Conservation (phyloP, 352 stramenopile genomes). For the Globisporangium parvum region DNA sequence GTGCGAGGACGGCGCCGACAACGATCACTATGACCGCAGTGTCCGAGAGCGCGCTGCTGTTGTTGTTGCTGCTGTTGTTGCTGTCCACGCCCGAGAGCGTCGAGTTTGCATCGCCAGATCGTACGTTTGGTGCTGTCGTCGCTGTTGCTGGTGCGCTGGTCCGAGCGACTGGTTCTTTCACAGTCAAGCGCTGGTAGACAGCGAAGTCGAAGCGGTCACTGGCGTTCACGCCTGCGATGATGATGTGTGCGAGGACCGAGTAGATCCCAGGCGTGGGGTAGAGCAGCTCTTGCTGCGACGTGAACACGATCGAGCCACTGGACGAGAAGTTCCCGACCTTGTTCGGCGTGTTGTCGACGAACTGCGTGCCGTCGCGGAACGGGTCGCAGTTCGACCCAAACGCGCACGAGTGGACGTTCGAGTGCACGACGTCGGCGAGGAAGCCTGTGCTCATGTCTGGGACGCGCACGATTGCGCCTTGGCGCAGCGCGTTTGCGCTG, state of each 20-base stretch:
- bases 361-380: conserved; percentile 13
- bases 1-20: conserved; percentile 1
- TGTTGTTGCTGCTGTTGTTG: neutral
- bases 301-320: conserved; percentile 13
- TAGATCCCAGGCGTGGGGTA: conserved; percentile 16
- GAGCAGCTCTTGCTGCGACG: conserved; percentile 15
- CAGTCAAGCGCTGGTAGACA: conserved; percentile 20
- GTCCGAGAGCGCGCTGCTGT: conserved; percentile 2
- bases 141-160: neutral
- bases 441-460: conserved; percentile 8
- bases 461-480: conserved; percentile 5
- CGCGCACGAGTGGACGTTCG: conserved; percentile 22
- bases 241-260: conserved; percentile 27
- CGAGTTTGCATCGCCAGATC: neutral
- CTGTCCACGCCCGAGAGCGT: neutral
- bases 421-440: conserved; percentile 20
- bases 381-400: conserved; percentile 26
- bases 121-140: neutral
- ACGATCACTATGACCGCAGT: conserved; percentile 4
- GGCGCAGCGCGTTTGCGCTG: conserved; percentile 12
- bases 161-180: conserved; percentile 6
- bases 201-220: conserved; percentile 22
- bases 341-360: conserved; percentile 20
- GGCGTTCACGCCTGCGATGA: conserved; percentile 11
- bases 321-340: conserved; percentile 17